Base-by-base conservation (phyloP, 1,284 basidiomycete genomes). In the Trichosporon sp. region DNA sequence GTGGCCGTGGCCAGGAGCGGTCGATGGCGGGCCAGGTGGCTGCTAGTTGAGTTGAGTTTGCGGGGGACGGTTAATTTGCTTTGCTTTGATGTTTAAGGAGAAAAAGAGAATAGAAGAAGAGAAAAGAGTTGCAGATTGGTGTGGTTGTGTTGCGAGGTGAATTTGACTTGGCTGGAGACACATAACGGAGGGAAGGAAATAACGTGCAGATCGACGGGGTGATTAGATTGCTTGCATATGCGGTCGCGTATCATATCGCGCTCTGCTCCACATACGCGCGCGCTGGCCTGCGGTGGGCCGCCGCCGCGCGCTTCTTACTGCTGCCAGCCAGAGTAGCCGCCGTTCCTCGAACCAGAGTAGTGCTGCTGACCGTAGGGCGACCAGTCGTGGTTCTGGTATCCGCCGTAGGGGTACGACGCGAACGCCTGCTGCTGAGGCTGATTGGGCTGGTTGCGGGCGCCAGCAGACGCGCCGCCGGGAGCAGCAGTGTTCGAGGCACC, bases 361-460 rank as follows among this genome's bases (percentile, higher is more conserved):
- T 70, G 71, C 70, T 76, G 76, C 65, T 72, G 75, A 40, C 75
- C 75, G 68, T 79, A 79, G 35, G 76, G 78, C 40, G 74, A 71
- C 78, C 78, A 79, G 69, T 79, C 77, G 71, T 78, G 76, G 68
- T 69, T 74, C 68, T 75, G 76, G 74, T 77, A 77, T 16, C 73
- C 73, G 31, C 74, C 77, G 69, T 78, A 78, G 21, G 78, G 76
- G 73, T 78, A 78, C 61, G 70, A 71, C 40, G 70, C 71, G 65
- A 77, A 77, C 12, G 71, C 74, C 69, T 77, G 76, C 71, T 76
- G 75, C 70, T 75, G 74, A 32, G 70, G 73, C 70, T 69, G 68
- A 63, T 77, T 75, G 38, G 76, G 76, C 72, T 78, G 76, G 8
- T 59, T 67, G 48, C 70, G 67, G 10, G 64, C 63, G 68, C 70